Evolutionary conservation across 176 grass and related monocot genomes (phyloP), one percentile per base, ranked within the genome.

Genomic region (Panicum miliaceum): DNA sequence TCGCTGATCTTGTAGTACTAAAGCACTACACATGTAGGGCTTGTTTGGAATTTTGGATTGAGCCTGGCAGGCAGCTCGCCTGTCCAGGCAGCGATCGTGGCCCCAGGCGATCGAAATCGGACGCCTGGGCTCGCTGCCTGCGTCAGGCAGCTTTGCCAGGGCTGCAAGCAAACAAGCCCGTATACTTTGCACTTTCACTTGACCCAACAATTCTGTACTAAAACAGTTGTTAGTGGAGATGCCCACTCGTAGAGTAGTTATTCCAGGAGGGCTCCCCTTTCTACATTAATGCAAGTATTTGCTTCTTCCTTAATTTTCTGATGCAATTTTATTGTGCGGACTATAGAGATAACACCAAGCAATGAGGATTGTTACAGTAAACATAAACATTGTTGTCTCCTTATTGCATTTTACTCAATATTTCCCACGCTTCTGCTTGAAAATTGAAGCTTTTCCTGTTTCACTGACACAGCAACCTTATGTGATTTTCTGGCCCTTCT

Each of bases 11-110:
- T 8, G 5, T 9, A 41, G 32, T 73, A 40, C 1, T 63, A 48
- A 19, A 57, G 46, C 58, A 64, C 37, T 79, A 63, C 73, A 13
- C 59, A 81, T 66, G n/a, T n/a, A n/a, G n/a, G n/a, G n/a, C n/a
- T n/a, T n/a, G n/a, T n/a, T n/a, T n/a, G n/a, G n/a, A n/a, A n/a
- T n/a, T n/a, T n/a, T n/a, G n/a, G n/a, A n/a, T n/a, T n/a, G n/a
- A n/a, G n/a, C n/a, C n/a, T n/a, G n/a, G n/a, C n/a, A n/a, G n/a
- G n/a, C n/a, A n/a, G n/a, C n/a, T n/a, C n/a, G n/a, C n/a, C n/a
- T n/a, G n/a, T n/a, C n/a, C n/a, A n/a, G n/a, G n/a, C n/a, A n/a
- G n/a, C n/a, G n/a, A n/a, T n/a, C n/a, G n/a, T n/a, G n/a, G n/a
- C n/a, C n/a, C n/a, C n/a, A n/a, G n/a, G n/a, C n/a, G n/a, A n/a